Evolutionary conservation across 805 yeast genomes (phyloP), one percentile per base, ranked within the genome.

Genomic region (Lachancea sp.): DNA sequence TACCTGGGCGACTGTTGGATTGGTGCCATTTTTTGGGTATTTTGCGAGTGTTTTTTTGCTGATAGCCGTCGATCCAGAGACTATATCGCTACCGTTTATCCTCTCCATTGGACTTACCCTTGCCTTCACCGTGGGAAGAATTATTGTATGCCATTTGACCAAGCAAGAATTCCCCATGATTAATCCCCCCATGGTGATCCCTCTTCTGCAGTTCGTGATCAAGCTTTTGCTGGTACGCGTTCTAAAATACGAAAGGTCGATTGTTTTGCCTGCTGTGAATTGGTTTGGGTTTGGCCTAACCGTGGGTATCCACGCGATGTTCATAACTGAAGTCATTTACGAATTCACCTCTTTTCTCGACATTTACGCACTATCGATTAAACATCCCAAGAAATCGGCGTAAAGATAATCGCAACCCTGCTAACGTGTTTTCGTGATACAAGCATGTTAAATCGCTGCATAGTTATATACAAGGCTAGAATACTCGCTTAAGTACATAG

Each of bases 111-210:
- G 95, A 1, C 72, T 83, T 42, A 75, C 85, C 1, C 67, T 84
- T 53, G 96, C 98, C 0, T 83, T 85, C 57, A 71, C 79, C 3
- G 97, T 91, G n/a, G 97, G 97, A 3, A 78, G 93, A 60, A 87
- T 90, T 50, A 90, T 90, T 57, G 72, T 83, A 46, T 90, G 87
- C 2, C 98, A 90, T 63, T 76, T 91, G 53, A 86, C 96, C 0
- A 67, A 75, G 41, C 95, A 85, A 62, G 66, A 69, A 12, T 89
- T 85, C 72, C 97, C 98, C 39, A 66, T 71, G 60, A 56, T 75
- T 51, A 85, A 87, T 41, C 72, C 85, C 26, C 85, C 95, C 36
- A 78, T 80, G 71, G 71, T 78, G 31, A 71, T 87, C 48, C 85
- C 96, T 54, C 4, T 70, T 20, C 50, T 65, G 18, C 81, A 88